A percentile compares a stretch with the other conserved stretches of the same genome.
phyloP scores from a whole-genome alignment of 2,329 filamentous ascomycete genomes.

The Epichloe uncinata region DNA sequence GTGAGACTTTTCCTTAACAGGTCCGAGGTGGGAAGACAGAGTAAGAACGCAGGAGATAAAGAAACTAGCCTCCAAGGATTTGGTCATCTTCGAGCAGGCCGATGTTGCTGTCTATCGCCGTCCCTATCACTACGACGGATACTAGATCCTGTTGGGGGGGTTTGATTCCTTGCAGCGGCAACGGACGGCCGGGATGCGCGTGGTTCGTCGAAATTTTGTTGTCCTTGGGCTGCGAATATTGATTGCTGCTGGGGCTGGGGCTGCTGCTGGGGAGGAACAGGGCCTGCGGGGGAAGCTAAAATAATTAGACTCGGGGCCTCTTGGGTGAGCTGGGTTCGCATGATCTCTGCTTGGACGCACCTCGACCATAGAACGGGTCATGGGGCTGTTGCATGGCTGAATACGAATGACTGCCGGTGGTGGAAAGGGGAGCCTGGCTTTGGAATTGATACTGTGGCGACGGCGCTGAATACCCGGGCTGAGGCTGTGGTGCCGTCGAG shows the following conservation, averaged over 20 bases:
- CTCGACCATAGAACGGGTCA: slow-evolving; percentile 45
- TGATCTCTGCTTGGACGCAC: slow-evolving; percentile 33
- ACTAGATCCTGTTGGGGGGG: slow-evolving; percentile 22
- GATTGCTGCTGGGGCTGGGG: slow-evolving; percentile 14
- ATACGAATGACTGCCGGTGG: slow-evolving; percentile 17
- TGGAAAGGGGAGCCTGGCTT: slow-evolving; percentile 22
- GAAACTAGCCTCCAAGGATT: background rate
- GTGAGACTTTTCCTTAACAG: background rate
- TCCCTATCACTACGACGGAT: slow-evolving; percentile 30
- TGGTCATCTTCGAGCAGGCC: slow-evolving; percentile 23
- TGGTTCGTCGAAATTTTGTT: slow-evolving; percentile 38
- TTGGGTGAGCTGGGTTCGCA: slow-evolving; percentile 6
- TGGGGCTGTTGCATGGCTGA: slow-evolving; percentile 24
- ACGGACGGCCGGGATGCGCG: slow-evolving; percentile 25
- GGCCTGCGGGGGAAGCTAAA: slow-evolving; percentile 40
- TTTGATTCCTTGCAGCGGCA: slow-evolving; percentile 26
- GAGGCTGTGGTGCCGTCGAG: slow-evolving; percentile 18
- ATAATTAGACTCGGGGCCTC: slow-evolving; percentile 25
- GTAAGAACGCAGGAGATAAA: slow-evolving; percentile 5
- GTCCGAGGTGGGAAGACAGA: background rate
- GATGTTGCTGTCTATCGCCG: slow-evolving; percentile 27
- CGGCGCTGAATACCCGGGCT: slow-evolving; percentile 19
- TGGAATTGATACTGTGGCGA: slow-evolving; percentile 20
- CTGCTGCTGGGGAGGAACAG: slow-evolving; percentile 17
- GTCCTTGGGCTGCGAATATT: slow-evolving; percentile 30